A percentile compares a stretch with the other conserved stretches of the same genome.
Conservation (phyloP, 2,329 filamentous ascomycete species). For the Orbilia blumenaviensis region DNA sequence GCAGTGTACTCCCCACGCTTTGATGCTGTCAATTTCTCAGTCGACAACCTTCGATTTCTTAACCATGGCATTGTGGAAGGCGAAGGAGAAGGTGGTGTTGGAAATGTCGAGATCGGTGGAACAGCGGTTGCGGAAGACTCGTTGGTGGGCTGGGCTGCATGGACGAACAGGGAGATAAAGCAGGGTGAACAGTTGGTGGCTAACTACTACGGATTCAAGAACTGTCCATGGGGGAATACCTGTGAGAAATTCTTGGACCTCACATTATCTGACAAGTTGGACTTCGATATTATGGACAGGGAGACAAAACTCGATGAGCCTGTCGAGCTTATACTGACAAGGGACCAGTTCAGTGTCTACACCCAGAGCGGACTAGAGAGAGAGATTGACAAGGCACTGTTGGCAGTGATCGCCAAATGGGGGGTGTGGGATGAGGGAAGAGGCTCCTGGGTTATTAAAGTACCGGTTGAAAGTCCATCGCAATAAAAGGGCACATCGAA, state of each 20-base stretch:
- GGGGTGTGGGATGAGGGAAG: slow-evolving; percentile 7
- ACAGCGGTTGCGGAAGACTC: not conserved
- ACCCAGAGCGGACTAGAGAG: not conserved
- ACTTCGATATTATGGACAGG: not conserved
- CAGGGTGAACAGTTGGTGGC: not conserved
- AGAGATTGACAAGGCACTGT: not conserved
- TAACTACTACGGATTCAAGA: not conserved
- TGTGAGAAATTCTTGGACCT: not conserved
- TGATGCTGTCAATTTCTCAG: not conserved
- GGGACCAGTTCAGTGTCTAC: not conserved
- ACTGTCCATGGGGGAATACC: not conserved
- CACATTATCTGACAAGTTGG: not conserved
- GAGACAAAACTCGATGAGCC: not conserved
- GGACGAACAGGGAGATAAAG: not conserved
- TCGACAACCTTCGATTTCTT: not conserved
- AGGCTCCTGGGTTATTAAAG: not conserved
- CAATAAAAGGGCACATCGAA: too few relatives aligned
- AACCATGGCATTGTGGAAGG: not conserved
- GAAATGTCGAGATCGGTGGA: not conserved
- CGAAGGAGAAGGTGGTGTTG: not conserved
- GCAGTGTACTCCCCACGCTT: not conserved
- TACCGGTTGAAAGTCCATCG: not conserved
- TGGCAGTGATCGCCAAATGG: not conserved
- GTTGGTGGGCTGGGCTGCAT: not conserved
- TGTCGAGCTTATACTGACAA: not conserved